Conservation (phyloP, 1,284 basidiomycete genomes). For the Cutaneotrichosporon mucoides region DNA sequence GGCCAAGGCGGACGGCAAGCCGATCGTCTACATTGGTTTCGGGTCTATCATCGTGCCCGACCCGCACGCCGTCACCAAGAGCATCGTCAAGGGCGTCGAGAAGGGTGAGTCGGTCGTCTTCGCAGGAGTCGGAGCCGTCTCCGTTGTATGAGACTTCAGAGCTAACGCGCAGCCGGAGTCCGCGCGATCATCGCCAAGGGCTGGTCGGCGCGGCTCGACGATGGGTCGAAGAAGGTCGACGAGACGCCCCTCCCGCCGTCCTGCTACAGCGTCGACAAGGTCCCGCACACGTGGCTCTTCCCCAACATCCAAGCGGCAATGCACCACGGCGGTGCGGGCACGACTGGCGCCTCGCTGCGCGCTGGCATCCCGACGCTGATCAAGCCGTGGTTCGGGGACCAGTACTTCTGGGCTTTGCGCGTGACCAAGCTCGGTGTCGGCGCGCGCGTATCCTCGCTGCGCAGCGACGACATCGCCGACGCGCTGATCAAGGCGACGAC, state of each 20-base stretch:
- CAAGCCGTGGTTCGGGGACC: conserved; percentile 66
- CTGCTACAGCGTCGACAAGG: conserved; percentile 56
- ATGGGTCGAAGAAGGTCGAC: conserved; percentile 43
- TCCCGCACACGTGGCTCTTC: conserved; percentile 80
- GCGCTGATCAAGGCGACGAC: conserved; percentile 59
- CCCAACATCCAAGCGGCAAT: conserved; percentile 57
- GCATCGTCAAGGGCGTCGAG: conserved; percentile 63
- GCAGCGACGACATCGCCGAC: conserved; percentile 55
- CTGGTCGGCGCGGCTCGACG: conserved; percentile 61
- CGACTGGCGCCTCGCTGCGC: conserved; percentile 63
- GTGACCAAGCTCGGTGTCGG: conserved; percentile 61
- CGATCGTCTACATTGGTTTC: conserved; percentile 69
- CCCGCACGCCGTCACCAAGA: conserved; percentile 60
- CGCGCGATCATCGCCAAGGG: conserved; percentile 72
- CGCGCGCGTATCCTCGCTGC: conserved; percentile 54
- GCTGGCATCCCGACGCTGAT: conserved; percentile 73
- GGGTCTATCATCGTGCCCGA: conserved; percentile 69
- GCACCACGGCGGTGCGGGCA: conserved; percentile 70
- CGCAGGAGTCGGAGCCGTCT: conserved; percentile 30
- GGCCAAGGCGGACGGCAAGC: conserved; percentile 58
- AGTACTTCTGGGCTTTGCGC: conserved; percentile 68
- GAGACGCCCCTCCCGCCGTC: conserved; percentile 49
- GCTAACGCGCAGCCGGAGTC: conserved; percentile 53
- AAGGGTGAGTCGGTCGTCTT: conserved; percentile 45
- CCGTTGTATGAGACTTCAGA: not conserved